phyloP scores from a whole-genome alignment of 768 basidiomycete genomes.

The Auricularia sp. region DNA sequence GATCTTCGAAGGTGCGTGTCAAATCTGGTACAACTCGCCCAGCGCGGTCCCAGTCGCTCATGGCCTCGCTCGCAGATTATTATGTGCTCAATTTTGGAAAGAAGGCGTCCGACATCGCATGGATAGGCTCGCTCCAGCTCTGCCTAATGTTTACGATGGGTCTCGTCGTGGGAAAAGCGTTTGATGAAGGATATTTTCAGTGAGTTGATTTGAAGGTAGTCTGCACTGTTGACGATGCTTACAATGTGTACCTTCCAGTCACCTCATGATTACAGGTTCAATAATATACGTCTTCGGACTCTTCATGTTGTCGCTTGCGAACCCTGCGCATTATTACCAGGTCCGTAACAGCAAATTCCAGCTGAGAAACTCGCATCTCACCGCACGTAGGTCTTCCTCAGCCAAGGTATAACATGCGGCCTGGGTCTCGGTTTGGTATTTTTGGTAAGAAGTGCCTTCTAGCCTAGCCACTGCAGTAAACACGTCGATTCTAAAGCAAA shows the following conservation, averaged over 20 bases:
- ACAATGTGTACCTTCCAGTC: slow-evolving; percentile 8
- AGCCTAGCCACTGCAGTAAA: background rate
- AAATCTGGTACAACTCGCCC: background rate
- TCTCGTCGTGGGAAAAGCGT: slow-evolving; percentile 21
- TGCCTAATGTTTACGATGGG: slow-evolving; percentile 23
- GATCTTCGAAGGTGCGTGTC: background rate
- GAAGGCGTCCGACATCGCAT: slow-evolving; percentile 20
- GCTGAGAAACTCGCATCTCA: background rate
- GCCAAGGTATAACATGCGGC: slow-evolving; percentile 18
- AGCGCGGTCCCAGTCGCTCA: background rate
- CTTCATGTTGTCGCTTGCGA: slow-evolving; percentile 30
- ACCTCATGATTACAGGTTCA: slow-evolving; percentile 19
- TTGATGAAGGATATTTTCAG: slow-evolving; percentile 24
- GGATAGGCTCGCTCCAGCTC: slow-evolving; percentile 27
- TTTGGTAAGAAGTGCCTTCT: background rate
- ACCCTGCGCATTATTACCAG: slow-evolving; percentile 28
- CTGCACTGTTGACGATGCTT: background rate
- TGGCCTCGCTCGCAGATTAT: slow-evolving; percentile 10
- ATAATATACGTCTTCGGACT: slow-evolving; percentile 20
- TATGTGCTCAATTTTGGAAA: slow-evolving; percentile 23
- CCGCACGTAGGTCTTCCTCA: slow-evolving; percentile 10
- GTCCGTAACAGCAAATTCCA: slow-evolving; percentile 10
- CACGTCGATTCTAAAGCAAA: background rate
- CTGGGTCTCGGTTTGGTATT: slow-evolving; percentile 18
- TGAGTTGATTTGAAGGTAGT: slow-evolving; percentile 3